phyloP scores from a whole-genome alignment of 139 green algal genomes.

The Volvox africanus region DNA sequence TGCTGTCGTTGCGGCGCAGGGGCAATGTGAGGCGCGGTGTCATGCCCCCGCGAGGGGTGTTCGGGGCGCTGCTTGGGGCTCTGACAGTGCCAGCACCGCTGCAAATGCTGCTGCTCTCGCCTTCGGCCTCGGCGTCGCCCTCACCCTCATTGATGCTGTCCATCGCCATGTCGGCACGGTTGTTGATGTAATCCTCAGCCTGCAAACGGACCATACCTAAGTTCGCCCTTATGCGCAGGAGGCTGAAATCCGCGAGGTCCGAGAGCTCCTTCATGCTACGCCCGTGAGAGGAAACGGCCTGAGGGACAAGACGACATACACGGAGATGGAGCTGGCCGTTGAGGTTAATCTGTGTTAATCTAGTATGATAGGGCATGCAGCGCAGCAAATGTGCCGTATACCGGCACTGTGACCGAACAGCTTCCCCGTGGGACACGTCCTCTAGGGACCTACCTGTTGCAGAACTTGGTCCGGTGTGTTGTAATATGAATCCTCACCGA shows the following conservation, averaged over 20 bases:
- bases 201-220: conserved; percentile 12
- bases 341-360: background rate
- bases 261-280: conserved; percentile 5
- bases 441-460: background rate
- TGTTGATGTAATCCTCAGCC: background rate
- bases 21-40: background rate
- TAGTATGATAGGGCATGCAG: background rate
- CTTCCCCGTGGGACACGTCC: background rate
- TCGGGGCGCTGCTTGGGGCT: background rate
- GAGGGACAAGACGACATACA: background rate
- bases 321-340: background rate
- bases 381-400: background rate
- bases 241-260: background rate
- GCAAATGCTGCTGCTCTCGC: background rate
- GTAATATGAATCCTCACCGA: background rate
- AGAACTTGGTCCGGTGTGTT: background rate
- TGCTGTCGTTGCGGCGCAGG: no score
- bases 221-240: background rate
- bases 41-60: background rate
- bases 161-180: background rate
- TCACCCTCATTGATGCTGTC: background rate
- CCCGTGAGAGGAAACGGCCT: background rate
- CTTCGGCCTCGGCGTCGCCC: background rate
- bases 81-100: background rate
- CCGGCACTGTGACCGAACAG: background rate